phyloP scores from a whole-genome alignment of 1,139 yeast genomes.

The Taphrina pruni region DNA sequence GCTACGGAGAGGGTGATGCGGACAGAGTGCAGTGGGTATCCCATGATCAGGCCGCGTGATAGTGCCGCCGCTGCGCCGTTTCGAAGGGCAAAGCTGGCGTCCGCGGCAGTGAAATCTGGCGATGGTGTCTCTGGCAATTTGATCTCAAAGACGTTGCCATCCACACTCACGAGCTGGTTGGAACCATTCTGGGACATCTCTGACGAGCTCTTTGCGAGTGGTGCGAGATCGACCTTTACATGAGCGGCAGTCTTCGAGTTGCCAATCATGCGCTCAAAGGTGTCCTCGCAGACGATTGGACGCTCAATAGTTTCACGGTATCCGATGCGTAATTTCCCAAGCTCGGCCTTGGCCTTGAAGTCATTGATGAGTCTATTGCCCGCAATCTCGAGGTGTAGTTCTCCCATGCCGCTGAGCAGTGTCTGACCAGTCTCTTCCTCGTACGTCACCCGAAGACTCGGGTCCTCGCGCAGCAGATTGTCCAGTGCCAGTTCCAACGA shows the following conservation, averaged over 20 bases:
- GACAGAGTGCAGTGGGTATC: conserved; percentile 69
- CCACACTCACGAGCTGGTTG: neutral
- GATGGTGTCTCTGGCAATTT: conserved; percentile 10
- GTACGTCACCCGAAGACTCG: conserved; percentile 66
- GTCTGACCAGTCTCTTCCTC: conserved; percentile 93
- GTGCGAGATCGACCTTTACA: neutral
- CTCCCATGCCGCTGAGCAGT: conserved; percentile 93
- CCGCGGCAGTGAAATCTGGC: conserved; percentile 36
- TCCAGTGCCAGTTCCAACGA: conserved; percentile 70
- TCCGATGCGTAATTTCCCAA: conserved; percentile 85
- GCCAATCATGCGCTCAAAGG: conserved; percentile 17
- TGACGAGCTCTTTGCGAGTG: neutral
- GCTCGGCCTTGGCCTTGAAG: conserved; percentile 77
- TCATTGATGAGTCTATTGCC: conserved; percentile 76
- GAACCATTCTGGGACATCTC: neutral
- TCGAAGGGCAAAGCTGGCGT: conserved; percentile 50
- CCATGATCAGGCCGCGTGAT: conserved; percentile 72
- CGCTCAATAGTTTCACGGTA: conserved; percentile 64
- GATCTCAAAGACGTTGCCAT: conserved; percentile 26
- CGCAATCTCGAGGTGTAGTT: conserved; percentile 87
- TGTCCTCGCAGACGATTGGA: neutral
- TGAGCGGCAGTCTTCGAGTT: conserved; percentile 4
- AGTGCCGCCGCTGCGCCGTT: conserved; percentile 66
- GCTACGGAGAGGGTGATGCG: conserved; percentile 61
- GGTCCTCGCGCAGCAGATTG: conserved; percentile 78